These are phyloP conservation scores for Trichosanthes truncata DNA, from an alignment of 306 rosid species.

Conservation along the genomic window DNA sequence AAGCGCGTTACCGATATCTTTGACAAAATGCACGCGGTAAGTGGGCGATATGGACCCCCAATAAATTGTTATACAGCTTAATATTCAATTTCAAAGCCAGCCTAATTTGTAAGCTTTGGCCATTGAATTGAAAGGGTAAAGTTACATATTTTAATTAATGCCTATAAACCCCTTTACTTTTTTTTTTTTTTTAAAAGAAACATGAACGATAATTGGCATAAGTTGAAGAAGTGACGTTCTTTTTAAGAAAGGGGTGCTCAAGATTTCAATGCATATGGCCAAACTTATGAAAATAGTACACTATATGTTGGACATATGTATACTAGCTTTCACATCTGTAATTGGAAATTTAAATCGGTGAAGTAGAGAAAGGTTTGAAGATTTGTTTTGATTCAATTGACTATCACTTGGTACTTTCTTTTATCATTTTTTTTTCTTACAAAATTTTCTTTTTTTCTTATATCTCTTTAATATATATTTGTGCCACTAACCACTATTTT, in stretches of 20 bases:
- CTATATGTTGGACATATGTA: background rate
- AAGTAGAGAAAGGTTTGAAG: background rate
- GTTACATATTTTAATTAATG: background rate
- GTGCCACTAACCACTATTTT: background rate
- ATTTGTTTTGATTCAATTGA: background rate
- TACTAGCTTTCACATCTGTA: background rate
- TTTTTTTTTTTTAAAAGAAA: background rate
- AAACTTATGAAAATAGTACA: background rate
- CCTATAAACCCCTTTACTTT: background rate
- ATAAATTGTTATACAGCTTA: background rate
- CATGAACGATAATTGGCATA: background rate
- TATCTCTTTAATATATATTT: background rate
- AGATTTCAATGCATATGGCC: conserved; percentile 7
- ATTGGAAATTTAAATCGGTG: background rate
- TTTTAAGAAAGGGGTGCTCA: background rate
- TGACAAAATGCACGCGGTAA: conserved; percentile 5
- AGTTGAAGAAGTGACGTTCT: background rate
- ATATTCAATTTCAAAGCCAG: background rate
- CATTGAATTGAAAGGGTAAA: background rate
- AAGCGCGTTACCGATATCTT: conserved; percentile 1
- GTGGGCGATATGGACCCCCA: background rate
- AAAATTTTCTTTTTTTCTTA: background rate
- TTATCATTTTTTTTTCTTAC: background rate
- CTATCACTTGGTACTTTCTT: background rate
- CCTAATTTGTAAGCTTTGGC: background rate